Evolutionary conservation across 2,329 filamentous ascomycete genomes (phyloP).

Genomic region (Leptographium radiaticola): DNA sequence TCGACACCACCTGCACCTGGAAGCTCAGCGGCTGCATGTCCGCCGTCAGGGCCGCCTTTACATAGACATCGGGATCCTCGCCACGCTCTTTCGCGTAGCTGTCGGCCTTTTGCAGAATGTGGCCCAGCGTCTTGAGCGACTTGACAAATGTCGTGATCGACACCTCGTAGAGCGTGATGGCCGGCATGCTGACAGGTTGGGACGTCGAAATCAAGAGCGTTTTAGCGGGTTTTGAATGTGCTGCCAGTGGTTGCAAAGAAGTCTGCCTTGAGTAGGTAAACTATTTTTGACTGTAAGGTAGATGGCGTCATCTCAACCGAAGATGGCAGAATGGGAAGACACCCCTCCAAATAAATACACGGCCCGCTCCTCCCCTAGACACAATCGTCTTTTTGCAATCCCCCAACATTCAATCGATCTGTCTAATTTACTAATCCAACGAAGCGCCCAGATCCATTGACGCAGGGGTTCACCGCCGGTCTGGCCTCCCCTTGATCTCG

Average conservation of each 20-base stretch:
- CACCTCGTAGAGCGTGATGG: slow-evolving; percentile 17
- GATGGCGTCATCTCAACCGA: background rate
- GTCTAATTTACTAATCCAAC: too few relatives aligned
- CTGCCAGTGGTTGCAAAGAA: too few relatives aligned
- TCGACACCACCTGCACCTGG: slow-evolving; percentile 21
- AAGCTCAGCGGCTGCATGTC: slow-evolving; percentile 24
- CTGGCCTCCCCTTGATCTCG: too few relatives aligned
- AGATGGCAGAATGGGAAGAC: background rate
- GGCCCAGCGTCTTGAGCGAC: slow-evolving; percentile 15
- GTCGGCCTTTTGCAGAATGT: slow-evolving; percentile 19
- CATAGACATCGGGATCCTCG: slow-evolving; percentile 13
- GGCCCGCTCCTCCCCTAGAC: background rate
- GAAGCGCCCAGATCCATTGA: too few relatives aligned
- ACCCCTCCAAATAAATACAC: background rate
- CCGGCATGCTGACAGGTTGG: slow-evolving; percentile 14
- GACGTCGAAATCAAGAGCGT: background rate
- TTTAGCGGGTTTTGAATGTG: background rate
- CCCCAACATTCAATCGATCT: too few relatives aligned
- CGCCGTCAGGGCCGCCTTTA: slow-evolving; percentile 14
- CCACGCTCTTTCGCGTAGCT: slow-evolving; percentile 16
- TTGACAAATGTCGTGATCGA: slow-evolving; percentile 15
- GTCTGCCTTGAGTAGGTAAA: too few relatives aligned
- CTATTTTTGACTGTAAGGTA: background rate
- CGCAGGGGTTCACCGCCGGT: too few relatives aligned
- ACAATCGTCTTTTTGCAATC: too few relatives aligned